Percentiles rank a stretch among this genome's conserved stretches.
phyloP scores from a whole-genome alignment of 192 early-diverging fungal species.

The Podila epicladia region DNA sequence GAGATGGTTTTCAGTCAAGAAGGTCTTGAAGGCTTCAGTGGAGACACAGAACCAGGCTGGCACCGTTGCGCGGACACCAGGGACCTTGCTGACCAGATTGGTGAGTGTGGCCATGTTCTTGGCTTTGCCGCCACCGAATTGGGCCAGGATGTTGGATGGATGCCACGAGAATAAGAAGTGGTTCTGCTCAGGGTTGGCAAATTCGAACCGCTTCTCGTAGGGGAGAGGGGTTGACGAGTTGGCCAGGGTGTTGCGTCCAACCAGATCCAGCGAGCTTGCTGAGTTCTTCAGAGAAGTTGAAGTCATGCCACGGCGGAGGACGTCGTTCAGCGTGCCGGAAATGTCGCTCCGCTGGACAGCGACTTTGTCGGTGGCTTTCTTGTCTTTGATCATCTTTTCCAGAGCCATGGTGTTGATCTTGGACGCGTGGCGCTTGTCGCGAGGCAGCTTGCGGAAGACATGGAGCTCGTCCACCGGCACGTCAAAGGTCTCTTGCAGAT shows the following conservation, averaged over 20 bases:
- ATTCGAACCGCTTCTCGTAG: constrained; percentile 19
- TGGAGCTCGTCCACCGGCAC: constrained; percentile 48
- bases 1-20: constrained; percentile 28
- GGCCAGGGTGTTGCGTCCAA: constrained; percentile 16
- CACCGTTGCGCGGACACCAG: constrained; percentile 30
- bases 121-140: constrained; percentile 47
- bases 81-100: constrained; percentile 30
- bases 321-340: constrained; percentile 33
- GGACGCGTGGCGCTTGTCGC: constrained; percentile 48
- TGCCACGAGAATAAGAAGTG: constrained; percentile 46
- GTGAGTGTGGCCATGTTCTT: constrained; percentile 50
- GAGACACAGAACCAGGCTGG: constrained; percentile 52
- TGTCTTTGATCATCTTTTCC: constrained; percentile 40
- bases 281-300: constrained; percentile 31
- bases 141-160: constrained; percentile 8
- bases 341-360: constrained; percentile 36
- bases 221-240: constrained; percentile 1
- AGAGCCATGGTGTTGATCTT: constrained; percentile 53
- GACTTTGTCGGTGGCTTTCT: constrained; percentile 38
- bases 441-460: constrained; percentile 48
- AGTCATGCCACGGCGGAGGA: constrained; percentile 39
- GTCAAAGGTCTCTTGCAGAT: constrained; percentile 47
- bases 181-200: constrained; percentile 31
- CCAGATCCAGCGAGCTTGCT: constrained; percentile 6
- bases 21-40: constrained; percentile 47